Percentiles rank a stretch among this genome's conserved stretches.
phyloP scores from a whole-genome alignment of 2,329 filamentous ascomycete species.

The Cercospora sp. region DNA sequence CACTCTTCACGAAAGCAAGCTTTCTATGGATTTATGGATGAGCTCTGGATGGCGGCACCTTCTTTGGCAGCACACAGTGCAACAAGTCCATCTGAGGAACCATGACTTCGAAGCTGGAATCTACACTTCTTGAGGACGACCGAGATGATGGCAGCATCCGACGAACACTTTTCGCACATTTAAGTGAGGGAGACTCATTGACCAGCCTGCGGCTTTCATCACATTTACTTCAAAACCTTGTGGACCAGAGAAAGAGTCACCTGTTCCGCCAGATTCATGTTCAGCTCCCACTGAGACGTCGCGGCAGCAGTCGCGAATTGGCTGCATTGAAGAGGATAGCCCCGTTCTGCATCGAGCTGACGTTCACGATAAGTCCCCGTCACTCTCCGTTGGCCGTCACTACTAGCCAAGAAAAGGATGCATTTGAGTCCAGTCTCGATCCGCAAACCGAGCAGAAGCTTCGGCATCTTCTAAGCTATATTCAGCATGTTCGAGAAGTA shows the following conservation, averaged over 20 bases:
- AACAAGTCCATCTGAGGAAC: neutral
- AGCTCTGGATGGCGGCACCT: neutral
- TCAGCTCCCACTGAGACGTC: neutral
- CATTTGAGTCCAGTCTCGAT: neutral
- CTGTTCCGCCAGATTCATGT: conserved; percentile 12
- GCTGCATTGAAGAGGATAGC: conserved; percentile 8
- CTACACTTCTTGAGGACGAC: conserved; percentile 21
- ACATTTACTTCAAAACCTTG: neutral
- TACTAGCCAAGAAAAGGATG: neutral
- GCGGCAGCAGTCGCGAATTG: neutral
- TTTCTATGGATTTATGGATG: neutral
- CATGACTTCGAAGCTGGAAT: conserved; percentile 30
- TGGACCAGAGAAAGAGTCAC: conserved; percentile 10
- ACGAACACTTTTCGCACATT: conserved; percentile 16
- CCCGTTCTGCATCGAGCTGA: conserved; percentile 9
- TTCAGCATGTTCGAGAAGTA: conserved; percentile 19
- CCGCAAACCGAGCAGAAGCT: neutral
- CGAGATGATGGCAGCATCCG: conserved; percentile 14
- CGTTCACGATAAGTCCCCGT: conserved; percentile 6
- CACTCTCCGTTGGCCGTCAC: neutral
- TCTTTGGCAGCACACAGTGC: too few relatives aligned
- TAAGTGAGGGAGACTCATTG: conserved; percentile 23
- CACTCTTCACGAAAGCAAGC: conserved; percentile 10
- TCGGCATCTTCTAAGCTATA: conserved; percentile 23
- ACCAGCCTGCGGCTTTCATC: conserved; percentile 26